Conservation (phyloP, 305 asterid species). For the Withania somnifera region DNA sequence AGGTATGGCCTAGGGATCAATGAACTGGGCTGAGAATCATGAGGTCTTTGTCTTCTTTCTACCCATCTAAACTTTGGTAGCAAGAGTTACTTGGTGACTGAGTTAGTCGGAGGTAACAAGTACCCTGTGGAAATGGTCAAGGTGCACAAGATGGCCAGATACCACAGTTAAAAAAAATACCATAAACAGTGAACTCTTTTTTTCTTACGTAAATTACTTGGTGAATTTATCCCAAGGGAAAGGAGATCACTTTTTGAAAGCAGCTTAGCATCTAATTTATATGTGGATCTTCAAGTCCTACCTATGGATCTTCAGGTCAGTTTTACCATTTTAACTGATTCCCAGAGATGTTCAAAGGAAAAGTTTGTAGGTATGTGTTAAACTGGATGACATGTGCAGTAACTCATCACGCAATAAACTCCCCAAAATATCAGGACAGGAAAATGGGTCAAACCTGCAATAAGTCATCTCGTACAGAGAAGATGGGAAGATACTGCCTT, state of each 20-base stretch:
- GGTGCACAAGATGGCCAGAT: background rate
- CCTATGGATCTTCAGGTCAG: background rate
- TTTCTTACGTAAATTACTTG: background rate
- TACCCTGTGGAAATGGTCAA: background rate
- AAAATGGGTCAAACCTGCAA: conserved; percentile 53
- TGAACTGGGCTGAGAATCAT: background rate
- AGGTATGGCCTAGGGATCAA: background rate
- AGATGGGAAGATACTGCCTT: conserved; percentile 86
- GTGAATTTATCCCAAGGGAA: background rate
- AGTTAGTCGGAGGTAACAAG: background rate
- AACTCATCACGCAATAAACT: background rate
- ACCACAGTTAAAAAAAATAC: background rate
- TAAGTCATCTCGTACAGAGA: conserved; percentile 86
- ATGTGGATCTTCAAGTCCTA: background rate
- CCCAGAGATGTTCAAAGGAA: background rate
- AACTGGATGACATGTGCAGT: background rate
- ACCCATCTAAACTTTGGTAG: background rate
- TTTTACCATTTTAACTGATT: background rate
- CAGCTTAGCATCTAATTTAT: background rate
- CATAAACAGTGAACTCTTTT: background rate
- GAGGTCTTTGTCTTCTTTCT: background rate
- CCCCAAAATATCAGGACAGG: background rate
- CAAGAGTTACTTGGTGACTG: background rate
- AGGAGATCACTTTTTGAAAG: background rate
- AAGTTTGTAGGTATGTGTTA: background rate